Evolutionary conservation across 1,139 yeast species (phyloP), one percentile per base, ranked within the genome.

Genomic region (Casaregolazyma suthepensis): DNA sequence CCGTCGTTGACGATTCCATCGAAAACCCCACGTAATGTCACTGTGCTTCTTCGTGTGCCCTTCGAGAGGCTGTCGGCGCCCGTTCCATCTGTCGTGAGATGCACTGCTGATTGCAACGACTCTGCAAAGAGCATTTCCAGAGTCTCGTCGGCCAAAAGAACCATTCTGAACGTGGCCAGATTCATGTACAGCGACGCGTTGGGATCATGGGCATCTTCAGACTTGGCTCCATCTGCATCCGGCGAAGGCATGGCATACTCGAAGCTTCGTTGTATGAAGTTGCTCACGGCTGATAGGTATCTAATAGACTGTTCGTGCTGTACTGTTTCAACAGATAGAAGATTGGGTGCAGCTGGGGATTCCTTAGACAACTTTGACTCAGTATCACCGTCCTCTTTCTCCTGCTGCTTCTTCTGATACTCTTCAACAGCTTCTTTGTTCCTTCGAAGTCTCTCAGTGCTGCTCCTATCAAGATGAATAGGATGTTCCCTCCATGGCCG

Each of bases 1-100:
- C 97, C 96, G 69, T 93, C 98, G 0, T 96, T 95, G 59, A 93
- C 77, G 56, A 93, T 77, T 9, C 95, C 94, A 69, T 89, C 96
- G 72, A 93, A 87, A 81, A 93, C 86, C 54, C 87, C 93, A 56
- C 96, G 77, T 56, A 93, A 71, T 48, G 87, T 87, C 5, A 52
- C 46, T 5, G 51, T 50, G 22, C 51, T 51, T 22, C 54, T 50
- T 40, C 49, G 52, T 22, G 59, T 52, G 47, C 56, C 57, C 48
- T 56, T 61, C 7, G 43, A 45, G 15, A 46, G 43, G 19, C 49
- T 45, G 47, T 59, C 64, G 6, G 63, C 60, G 5, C 71, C 70
- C 2, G 72, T 69, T 26, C 71, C 72, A 31, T 58, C 60, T 59
- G 81, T 80, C 43, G 82, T 80, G 43, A 90, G 75, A 62, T 86